A percentile compares a stretch with the other conserved stretches of the same genome.
Evolutionary conservation across 495 filamentous ascomycete genomes (phyloP).

Genomic region (Bombardia bombarda): DNA sequence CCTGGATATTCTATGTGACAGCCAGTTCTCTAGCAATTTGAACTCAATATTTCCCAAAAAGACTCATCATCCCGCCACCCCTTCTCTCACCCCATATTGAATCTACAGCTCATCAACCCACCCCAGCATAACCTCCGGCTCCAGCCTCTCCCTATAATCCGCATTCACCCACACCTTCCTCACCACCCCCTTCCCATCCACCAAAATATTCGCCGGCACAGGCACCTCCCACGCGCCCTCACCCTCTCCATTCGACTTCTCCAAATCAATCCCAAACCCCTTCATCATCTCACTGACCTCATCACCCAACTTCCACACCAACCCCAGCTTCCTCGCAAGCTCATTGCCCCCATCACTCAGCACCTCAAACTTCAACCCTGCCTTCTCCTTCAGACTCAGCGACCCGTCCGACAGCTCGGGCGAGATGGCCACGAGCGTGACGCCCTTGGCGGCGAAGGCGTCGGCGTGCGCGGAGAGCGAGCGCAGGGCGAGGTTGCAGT

Average conservation of each 20-base stretch:
- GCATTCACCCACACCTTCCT: not conserved
- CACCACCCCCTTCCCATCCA: not conserved
- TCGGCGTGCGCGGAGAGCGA: not conserved
- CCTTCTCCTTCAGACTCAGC: not conserved
- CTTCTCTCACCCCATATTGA: not conserved
- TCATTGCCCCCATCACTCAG: not conserved
- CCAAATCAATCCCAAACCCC: not conserved
- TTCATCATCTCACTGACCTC: not conserved
- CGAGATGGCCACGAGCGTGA: not conserved
- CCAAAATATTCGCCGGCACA: not conserved
- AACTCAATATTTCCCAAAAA: not conserved
- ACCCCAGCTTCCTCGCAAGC: not conserved
- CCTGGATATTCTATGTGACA: not conserved
- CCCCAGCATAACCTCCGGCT: not conserved
- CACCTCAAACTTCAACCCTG: not conserved
- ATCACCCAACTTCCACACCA: not conserved
- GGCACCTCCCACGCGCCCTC: not conserved
- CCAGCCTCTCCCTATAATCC: not conserved
- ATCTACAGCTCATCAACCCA: not conserved
- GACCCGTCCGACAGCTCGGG: not conserved
- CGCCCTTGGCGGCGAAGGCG: not conserved
- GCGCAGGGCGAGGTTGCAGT: not conserved
- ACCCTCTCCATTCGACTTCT: not conserved
- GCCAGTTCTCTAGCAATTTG: not conserved
- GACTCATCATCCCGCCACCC: not conserved